Conservation (phyloP, 1,284 basidiomycete genomes). For the Fistulinella cinereoalba region DNA sequence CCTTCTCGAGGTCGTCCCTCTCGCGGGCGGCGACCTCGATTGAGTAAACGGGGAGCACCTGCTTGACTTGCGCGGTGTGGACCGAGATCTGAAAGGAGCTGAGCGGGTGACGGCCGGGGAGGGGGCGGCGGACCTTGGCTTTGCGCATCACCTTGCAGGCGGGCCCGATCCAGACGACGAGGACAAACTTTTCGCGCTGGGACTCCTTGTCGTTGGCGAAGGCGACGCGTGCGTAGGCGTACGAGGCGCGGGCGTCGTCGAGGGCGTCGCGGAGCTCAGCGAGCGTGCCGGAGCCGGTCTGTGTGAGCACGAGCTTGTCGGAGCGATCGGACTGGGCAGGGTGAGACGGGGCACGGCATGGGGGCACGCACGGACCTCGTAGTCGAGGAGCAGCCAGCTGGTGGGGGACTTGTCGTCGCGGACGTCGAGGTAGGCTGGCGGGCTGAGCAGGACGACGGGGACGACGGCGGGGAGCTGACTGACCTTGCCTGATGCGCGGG, state of each 20-base stretch:
- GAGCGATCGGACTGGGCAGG: constrained; percentile 67
- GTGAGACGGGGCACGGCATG: neutral
- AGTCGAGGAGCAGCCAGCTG: constrained; percentile 86
- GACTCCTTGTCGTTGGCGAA: constrained; percentile 88
- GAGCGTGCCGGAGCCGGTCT: constrained; percentile 78
- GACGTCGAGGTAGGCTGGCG: constrained; percentile 82
- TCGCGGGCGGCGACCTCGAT: constrained; percentile 83
- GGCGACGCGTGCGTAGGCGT: constrained; percentile 77
- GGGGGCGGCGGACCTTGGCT: no score
- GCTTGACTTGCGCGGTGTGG: constrained; percentile 83
- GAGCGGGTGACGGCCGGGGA: no score
- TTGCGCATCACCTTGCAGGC: constrained; percentile 87
- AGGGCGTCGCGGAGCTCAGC: constrained; percentile 73
- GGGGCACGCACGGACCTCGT: constrained; percentile 55
- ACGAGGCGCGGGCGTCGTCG: constrained; percentile 74
- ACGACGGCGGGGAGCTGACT: constrained; percentile 19
- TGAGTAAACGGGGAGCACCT: constrained; percentile 73
- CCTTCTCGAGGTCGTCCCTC: constrained; percentile 80
- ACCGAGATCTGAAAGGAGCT: constrained; percentile 87
- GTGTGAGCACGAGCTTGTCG: constrained; percentile 75
- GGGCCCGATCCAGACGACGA: constrained; percentile 87
- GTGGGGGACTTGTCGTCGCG: constrained; percentile 78
- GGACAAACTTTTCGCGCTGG: constrained; percentile 85
- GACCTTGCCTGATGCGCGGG: constrained; percentile 75
- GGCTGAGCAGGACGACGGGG: constrained; percentile 5